Percentiles rank a stretch among this genome's conserved stretches.
Evolutionary conservation across 148 eudicot species (phyloP).

Genomic region (Arbutus unedo): DNA sequence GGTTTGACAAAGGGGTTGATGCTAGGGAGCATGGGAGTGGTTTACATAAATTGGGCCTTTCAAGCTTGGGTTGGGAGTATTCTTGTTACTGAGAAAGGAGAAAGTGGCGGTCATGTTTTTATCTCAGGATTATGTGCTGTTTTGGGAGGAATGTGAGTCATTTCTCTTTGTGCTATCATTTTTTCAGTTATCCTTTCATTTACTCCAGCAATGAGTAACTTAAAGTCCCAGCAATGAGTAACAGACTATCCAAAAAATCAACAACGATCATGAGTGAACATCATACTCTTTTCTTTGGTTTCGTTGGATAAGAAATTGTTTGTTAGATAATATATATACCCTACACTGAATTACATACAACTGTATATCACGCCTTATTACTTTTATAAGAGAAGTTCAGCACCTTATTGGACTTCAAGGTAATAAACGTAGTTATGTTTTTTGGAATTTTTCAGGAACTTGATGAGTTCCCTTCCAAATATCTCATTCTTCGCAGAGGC

Average conservation of each 20-base stretch:
- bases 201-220: not conserved
- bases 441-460: conserved; percentile 18
- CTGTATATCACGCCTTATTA: not conserved
- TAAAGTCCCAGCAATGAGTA: not conserved
- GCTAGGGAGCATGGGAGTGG: conserved; percentile 43
- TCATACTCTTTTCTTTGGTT: not conserved
- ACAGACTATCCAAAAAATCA: not conserved
- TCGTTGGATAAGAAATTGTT: not conserved
- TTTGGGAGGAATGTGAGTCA: conserved; percentile 43
- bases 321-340: not conserved
- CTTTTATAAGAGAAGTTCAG: not conserved
- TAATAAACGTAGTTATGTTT: not conserved
- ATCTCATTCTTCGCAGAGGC: conserved; percentile 39
- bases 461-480: conserved; percentile 38
- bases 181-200: not conserved
- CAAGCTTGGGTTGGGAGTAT: conserved; percentile 42
- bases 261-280: not conserved
- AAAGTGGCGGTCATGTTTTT: conserved; percentile 34
- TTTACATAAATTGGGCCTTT: conserved; percentile 31
- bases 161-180: not conserved
- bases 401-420: not conserved
- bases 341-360: not conserved
- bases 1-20: conserved; percentile 40
- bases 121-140: conserved; percentile 27
- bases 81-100: conserved; percentile 36